These are phyloP conservation scores for Stipa capillata DNA, from an alignment of 176 grass and related monocot genomes.

Conservation along the genomic window DNA sequence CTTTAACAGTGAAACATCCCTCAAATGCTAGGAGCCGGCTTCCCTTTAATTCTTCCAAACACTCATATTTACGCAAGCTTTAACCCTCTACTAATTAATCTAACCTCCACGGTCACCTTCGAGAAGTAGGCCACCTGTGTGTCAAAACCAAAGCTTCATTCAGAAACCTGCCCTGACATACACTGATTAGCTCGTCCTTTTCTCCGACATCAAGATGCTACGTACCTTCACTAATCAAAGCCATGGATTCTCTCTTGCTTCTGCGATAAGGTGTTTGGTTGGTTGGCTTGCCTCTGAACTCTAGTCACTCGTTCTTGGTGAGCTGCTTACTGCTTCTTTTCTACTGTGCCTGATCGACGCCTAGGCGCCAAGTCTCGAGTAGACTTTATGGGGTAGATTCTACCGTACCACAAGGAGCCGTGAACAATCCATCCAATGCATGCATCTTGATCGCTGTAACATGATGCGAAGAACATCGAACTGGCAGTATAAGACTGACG, in stretches of 20 bases:
- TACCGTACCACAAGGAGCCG: constrained; percentile 2
- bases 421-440: background rate
- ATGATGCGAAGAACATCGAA: background rate
- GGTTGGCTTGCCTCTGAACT: background rate
- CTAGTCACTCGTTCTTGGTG: background rate
- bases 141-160: background rate
- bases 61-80: background rate
- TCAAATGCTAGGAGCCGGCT: background rate
- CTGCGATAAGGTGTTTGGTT: background rate
- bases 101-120: background rate
- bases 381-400: constrained; percentile 14
- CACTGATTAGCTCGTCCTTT: background rate
- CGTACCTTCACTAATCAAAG: background rate
- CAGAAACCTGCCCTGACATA: background rate
- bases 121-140: constrained; percentile 16
- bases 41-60: background rate
- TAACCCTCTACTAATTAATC: background rate
- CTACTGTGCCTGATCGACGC: background rate
- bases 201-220: constrained; percentile 19
- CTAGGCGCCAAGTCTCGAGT: background rate
- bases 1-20: background rate
- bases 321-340: constrained; percentile 8
- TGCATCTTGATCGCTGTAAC: background rate
- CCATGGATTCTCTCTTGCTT: background rate
- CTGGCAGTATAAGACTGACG: background rate